A percentile compares a stretch with the other conserved stretches of the same genome.
Evolutionary conservation across 1,284 basidiomycete genomes (phyloP).

Genomic region (Puccinia polysora): DNA sequence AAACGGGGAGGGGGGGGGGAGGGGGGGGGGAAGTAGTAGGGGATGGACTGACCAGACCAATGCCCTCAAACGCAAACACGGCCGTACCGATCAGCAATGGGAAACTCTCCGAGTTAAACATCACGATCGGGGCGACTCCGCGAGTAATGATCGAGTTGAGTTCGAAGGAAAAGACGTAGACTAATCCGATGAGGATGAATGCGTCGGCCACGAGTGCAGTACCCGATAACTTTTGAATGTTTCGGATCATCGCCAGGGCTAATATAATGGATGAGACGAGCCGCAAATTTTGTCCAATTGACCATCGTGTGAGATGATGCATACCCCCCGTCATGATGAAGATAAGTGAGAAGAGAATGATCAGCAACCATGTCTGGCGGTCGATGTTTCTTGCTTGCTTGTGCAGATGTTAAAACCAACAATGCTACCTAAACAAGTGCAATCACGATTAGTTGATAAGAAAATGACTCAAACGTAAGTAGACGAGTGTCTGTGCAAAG

Average conservation of each 20-base stretch:
- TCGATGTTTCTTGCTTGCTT: no score
- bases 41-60: constrained; percentile 69
- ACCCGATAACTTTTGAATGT: constrained; percentile 84
- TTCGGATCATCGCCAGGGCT: constrained; percentile 73
- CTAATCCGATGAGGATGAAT: constrained; percentile 80
- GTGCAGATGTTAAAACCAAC: not conserved
- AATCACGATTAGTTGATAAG: not conserved
- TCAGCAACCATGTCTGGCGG: no score
- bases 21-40: constrained; percentile 50
- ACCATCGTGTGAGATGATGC: not conserved
- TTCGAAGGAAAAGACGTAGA: constrained; percentile 59
- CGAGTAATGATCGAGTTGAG: constrained; percentile 62
- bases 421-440: not conserved
- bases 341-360: not conserved
- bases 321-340: no score
- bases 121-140: constrained; percentile 73
- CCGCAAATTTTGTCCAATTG: no score
- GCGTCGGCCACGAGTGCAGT: constrained; percentile 89
- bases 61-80: constrained; percentile 97
- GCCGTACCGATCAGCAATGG: constrained; percentile 92
- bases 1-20: constrained; percentile 23
- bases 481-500: constrained; percentile 73
- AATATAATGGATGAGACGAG: no score
- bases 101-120: constrained; percentile 86
- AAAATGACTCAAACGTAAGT: constrained; percentile 59